phyloP scores from a whole-genome alignment of 208 protist species.

The Trypanosoma rangeli region DNA sequence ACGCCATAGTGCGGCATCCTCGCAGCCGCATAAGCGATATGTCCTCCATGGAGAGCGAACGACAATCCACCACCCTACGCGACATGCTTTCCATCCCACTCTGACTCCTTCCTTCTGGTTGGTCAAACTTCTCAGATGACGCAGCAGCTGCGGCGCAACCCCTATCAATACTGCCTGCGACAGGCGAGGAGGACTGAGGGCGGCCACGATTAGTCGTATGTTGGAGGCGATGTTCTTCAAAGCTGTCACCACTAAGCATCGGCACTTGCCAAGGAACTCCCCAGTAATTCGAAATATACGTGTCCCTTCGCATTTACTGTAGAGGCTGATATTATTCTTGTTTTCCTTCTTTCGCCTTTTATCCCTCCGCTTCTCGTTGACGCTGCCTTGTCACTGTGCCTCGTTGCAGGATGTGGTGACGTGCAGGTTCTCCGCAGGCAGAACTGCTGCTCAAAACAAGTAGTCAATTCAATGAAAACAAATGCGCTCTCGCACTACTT shows the following conservation, averaged over 20 bases:
- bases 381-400: no score
- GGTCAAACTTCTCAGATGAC: neutral
- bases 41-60: slow-evolving; percentile 18
- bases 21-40: slow-evolving; percentile 24
- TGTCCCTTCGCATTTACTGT: neutral
- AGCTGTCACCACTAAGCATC: neutral
- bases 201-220: no score
- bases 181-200: neutral
- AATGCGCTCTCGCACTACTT: no score
- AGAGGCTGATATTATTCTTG: neutral
- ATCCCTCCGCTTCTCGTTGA: neutral
- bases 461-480: no score
- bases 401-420: no score
- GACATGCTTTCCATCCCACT: neutral
- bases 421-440: neutral
- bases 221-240: neutral
- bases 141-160: neutral
- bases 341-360: neutral
- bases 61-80: slow-evolving; percentile 7
- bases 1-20: slow-evolving; percentile 12
- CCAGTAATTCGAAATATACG: neutral
- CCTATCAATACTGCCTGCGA: neutral
- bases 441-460: no score
- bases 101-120: neutral
- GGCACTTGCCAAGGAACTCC: neutral